Evolutionary conservation across 768 basidiomycete species (phyloP), one percentile per base, ranked within the genome.

Genomic region (Hebeloma cylindrosporum): DNA sequence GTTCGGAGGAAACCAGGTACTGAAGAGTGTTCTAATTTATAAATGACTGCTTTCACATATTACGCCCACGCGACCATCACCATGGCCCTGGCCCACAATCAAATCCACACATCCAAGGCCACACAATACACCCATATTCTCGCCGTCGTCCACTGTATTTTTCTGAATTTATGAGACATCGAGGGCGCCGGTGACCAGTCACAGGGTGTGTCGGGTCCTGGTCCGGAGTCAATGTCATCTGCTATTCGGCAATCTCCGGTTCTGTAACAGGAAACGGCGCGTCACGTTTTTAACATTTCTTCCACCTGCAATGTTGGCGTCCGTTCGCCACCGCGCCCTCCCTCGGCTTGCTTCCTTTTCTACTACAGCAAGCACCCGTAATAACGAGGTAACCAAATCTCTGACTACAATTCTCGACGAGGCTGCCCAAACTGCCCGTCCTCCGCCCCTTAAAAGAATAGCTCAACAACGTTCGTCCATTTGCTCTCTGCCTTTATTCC

Each of bases 321-420:
- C 17, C 38, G 35, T 31, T 45, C 46, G 48, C 64, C 66, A 8
- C 51, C n/a, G n/a, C n/a, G n/a, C n/a, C n/a, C n/a, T n/a, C n/a
- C n/a, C n/a, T n/a, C n/a, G n/a, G n/a, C n/a, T n/a, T n/a, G n/a
- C n/a, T 27, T 40, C 43, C 13, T 45, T 45, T 21, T 23, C 35
- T n/a, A 34, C 48, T 21, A 7, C 32, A 9, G 23, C 48, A 7
- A 20, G 36, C 8, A 26, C n/a, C 3, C 7, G 10, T 10, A 16
- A 30, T 17, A n/a, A 26, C 5, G 25, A 11, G 5, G 23, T 36
- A 14, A 2, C 22, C 1, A 11, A 27, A 0, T 11, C 4, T n/a
- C 5, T 45, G 2, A 7, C 5, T 7, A 4, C 7, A 2, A 11
- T 39, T 10, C 17, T 45, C 4, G 10, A 30, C 5, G 20, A 28